These are phyloP conservation scores for Mycosphaerella arachidis DNA, from an alignment of 2,329 filamentous ascomycete genomes.

Conservation along the genomic window DNA sequence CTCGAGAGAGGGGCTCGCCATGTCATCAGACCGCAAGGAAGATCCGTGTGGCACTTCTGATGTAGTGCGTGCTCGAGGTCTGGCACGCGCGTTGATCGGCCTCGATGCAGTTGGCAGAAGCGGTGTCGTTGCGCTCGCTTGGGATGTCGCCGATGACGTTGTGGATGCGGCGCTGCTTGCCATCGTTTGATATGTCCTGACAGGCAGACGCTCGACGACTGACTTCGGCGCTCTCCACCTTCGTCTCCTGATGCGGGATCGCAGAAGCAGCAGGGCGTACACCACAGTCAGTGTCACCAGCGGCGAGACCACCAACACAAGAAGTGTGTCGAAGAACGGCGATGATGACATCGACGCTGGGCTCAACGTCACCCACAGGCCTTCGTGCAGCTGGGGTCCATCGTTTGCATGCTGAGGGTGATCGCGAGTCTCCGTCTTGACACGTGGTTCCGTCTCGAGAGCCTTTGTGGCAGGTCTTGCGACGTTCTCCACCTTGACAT, in stretches of 20 bases:
- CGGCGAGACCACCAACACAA: slow-evolving; percentile 95
- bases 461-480: slow-evolving; percentile 10
- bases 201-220: slow-evolving; percentile 87
- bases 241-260: slow-evolving; percentile 80
- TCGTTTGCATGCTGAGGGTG: slow-evolving; percentile 6
- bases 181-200: slow-evolving; percentile 90
- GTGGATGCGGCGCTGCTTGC: slow-evolving; percentile 51
- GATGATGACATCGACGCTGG: slow-evolving; percentile 82
- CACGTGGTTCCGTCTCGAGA: slow-evolving; percentile 9
- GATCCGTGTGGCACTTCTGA: slow-evolving; percentile 50
- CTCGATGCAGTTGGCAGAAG: slow-evolving; percentile 56
- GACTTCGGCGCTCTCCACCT: slow-evolving; percentile 98
- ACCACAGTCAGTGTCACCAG: slow-evolving; percentile 89
- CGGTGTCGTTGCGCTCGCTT: slow-evolving; percentile 61
- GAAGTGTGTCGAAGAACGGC: slow-evolving; percentile 90
- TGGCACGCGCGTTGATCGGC: slow-evolving; percentile 37
- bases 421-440: slow-evolving; percentile 5
- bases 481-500: slow-evolving; percentile 7
- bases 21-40: slow-evolving; percentile 26
- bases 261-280: slow-evolving; percentile 79
- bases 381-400: slow-evolving; percentile 53
- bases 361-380: slow-evolving; percentile 93
- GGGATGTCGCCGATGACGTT: slow-evolving; percentile 25
- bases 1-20: slow-evolving; percentile 29
- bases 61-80: slow-evolving; percentile 62